Conservation (phyloP, 768 basidiomycete genomes). For the Hericium rajendrae region DNA sequence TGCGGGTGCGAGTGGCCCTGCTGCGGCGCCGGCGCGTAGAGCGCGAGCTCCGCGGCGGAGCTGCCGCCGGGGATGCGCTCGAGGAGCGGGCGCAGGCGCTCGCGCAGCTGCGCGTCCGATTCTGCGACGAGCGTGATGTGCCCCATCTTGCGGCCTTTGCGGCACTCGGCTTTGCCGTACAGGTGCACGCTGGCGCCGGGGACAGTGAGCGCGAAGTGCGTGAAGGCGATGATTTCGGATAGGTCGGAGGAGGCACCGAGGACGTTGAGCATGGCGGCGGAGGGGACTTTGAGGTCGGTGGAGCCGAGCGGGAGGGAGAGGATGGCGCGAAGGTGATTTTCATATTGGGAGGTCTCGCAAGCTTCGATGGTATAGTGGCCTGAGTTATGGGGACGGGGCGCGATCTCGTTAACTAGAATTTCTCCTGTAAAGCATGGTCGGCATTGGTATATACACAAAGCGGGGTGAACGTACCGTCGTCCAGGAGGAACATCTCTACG, state of each 20-base stretch:
- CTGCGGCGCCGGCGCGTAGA: conserved; percentile 37
- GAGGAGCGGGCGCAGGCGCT: conserved; percentile 67
- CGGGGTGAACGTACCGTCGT: conserved; percentile 48
- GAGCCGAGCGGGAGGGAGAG: conserved; percentile 84
- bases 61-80: conserved; percentile 43
- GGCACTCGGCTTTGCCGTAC: conserved; percentile 88
- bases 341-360: conserved; percentile 92
- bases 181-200: conserved; percentile 80
- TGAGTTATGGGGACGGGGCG: conserved; percentile 96
- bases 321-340: conserved; percentile 94
- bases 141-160: conserved; percentile 95
- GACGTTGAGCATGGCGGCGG: conserved; percentile 89
- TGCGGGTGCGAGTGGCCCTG: conserved; percentile 49
- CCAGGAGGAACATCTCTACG: conserved; percentile 95
- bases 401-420: conserved; percentile 91
- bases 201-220: conserved; percentile 49
- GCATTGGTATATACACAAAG: background rate
- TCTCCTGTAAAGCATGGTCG: conserved; percentile 34
- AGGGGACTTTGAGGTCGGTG: conserved; percentile 77
- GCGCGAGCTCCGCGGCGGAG: conserved; percentile 36
- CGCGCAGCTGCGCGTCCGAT: conserved; percentile 65
- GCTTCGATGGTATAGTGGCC: conserved; percentile 99
- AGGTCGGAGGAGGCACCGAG: conserved; percentile 73
- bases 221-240: conserved; percentile 45
- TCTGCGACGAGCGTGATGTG: conserved; percentile 85